A percentile compares a stretch with the other conserved stretches of the same genome.
Evolutionary conservation across 768 basidiomycete genomes (phyloP).

Genomic region (Hypsizygus marmoreus): DNA sequence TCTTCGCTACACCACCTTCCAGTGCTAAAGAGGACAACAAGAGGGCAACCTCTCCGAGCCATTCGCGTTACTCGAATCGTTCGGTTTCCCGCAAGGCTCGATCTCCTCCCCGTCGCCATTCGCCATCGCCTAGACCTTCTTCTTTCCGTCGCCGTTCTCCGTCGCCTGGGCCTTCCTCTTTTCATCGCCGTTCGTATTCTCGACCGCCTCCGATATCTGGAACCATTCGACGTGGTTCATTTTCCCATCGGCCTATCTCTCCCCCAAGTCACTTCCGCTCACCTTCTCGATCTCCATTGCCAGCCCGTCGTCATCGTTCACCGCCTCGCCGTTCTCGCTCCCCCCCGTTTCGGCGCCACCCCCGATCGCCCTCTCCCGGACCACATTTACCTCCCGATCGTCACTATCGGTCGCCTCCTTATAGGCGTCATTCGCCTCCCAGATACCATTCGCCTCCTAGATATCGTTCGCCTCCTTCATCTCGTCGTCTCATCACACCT

Average conservation of each 20-base stretch:
- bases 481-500: too few species aligned
- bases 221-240: too few species aligned
- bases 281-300: too few species aligned
- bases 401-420: constrained; percentile 7
- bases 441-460: background rate
- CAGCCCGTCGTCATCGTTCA: background rate
- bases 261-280: too few species aligned
- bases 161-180: background rate
- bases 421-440: background rate
- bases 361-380: constrained; percentile 2
- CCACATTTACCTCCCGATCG: background rate
- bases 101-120: constrained; percentile 2
- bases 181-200: background rate
- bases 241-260: too few species aligned
- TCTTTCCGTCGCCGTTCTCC: constrained; percentile 5
- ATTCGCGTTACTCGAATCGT: background rate
- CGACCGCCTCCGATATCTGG: background rate
- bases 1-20: constrained; percentile 5
- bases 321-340: constrained; percentile 4
- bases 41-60: constrained; percentile 5
- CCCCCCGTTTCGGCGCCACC: background rate
- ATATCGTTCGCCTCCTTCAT: constrained; percentile 3
- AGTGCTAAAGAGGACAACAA: background rate
- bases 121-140: background rate
- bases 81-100: background rate